Evolutionary conservation across 345 rosid species (phyloP).

Genomic region (Microthlaspi erraticum): DNA sequence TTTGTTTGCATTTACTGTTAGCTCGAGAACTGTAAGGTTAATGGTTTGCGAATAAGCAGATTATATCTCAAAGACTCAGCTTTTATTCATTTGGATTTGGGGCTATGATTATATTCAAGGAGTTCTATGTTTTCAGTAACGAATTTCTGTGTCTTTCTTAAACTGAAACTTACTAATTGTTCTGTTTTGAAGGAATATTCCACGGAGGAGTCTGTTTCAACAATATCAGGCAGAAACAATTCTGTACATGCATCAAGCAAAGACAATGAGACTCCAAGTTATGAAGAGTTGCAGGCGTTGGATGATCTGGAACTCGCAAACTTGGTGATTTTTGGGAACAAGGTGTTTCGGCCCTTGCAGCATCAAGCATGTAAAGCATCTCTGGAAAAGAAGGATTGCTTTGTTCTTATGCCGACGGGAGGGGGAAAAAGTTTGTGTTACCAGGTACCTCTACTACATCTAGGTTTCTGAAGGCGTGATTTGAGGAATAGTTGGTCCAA

Average conservation of each 20-base stretch:
- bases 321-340: constrained; percentile 81
- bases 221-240: constrained; percentile 48
- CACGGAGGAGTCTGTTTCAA: constrained; percentile 52
- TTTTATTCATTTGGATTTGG: constrained; percentile 15
- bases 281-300: constrained; percentile 69
- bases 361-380: constrained; percentile 85
- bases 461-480: constrained; percentile 9
- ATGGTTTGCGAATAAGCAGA: constrained; percentile 8
- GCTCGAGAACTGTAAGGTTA: constrained; percentile 11
- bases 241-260: constrained; percentile 36
- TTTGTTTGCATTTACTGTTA: too few relatives aligned
- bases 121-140: not conserved
- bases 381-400: constrained; percentile 72
- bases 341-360: constrained; percentile 69
- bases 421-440: constrained; percentile 95
- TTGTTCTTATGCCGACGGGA: constrained; percentile 89
- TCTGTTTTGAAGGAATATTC: constrained; percentile 58
- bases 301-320: constrained; percentile 90
- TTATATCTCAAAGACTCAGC: constrained; percentile 5
- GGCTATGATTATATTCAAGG: not conserved
- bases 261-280: constrained; percentile 56
- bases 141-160: not conserved
- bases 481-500: constrained; percentile 7
- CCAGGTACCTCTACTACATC: constrained; percentile 55
- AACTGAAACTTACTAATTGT: constrained; percentile 13